Evolutionary conservation across 1,284 basidiomycete species (phyloP).

Genomic region (Paramarasmius palmivorus): DNA sequence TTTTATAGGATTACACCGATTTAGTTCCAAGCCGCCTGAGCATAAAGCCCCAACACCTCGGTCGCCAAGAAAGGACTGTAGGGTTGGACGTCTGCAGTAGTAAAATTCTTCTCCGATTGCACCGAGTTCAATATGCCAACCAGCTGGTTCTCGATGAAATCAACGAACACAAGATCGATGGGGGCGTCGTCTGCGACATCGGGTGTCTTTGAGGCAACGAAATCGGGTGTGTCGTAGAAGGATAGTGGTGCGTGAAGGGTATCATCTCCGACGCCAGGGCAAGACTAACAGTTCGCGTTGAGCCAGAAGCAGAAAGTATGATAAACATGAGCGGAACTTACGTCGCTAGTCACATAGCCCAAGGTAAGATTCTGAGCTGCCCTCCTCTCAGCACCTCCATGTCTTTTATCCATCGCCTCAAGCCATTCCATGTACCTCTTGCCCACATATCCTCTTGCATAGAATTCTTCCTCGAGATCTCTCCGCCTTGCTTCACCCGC

Average conservation of each 20-base stretch:
- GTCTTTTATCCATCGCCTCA: constrained; percentile 48
- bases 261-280: constrained; percentile 75
- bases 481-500: constrained; percentile 38
- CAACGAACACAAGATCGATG: constrained; percentile 71
- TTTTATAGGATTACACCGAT: too few species aligned
- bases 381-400: constrained; percentile 32
- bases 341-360: constrained; percentile 76
- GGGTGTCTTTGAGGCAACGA: constrained; percentile 31
- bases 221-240: background rate
- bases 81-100: constrained; percentile 44
- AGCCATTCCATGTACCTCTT: constrained; percentile 55
- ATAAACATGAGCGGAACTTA: constrained; percentile 34
- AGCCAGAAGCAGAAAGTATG: background rate
- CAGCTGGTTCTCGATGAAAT: constrained; percentile 60
- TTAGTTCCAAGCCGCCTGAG: constrained; percentile 60
- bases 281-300: constrained; percentile 40
- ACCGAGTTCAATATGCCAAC: constrained; percentile 55
- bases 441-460: constrained; percentile 53
- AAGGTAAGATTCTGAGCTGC: constrained; percentile 52
- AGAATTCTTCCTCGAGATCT: constrained; percentile 39
- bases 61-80: constrained; percentile 55
- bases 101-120: constrained; percentile 52
- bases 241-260: constrained; percentile 47
- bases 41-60: constrained; percentile 60
- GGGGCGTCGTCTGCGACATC: constrained; percentile 46